phyloP scores from a whole-genome alignment of 805 yeast species.

The Sugiyamaella qingdaonensis region DNA sequence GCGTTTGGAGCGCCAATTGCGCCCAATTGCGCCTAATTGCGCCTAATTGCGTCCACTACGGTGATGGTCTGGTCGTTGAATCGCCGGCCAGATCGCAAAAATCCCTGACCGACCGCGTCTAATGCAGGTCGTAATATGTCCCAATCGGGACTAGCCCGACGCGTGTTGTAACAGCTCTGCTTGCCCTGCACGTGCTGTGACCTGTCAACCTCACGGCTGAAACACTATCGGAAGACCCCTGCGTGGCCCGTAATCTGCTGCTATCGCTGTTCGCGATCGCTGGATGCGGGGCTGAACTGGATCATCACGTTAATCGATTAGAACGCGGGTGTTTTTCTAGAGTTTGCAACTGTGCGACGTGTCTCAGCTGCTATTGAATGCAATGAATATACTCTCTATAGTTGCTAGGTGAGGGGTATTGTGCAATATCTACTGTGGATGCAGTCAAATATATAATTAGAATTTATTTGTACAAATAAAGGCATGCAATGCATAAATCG shows the following conservation, averaged over 20 bases:
- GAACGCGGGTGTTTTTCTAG: too few relatives aligned
- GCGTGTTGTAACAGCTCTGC: background rate
- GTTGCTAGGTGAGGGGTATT: too few relatives aligned
- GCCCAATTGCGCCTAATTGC: too few relatives aligned
- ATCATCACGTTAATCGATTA: background rate
- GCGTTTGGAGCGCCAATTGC: too few relatives aligned
- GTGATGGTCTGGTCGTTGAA: background rate
- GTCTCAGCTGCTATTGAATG: too few relatives aligned
- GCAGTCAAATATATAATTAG: too few relatives aligned
- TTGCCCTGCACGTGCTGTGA: background rate
- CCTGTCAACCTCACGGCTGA: background rate
- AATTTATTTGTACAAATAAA: too few relatives aligned
- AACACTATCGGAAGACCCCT: background rate
- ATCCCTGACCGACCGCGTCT: background rate
- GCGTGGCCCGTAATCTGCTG: background rate
- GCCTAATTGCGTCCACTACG: too few relatives aligned
- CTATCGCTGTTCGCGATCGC: background rate
- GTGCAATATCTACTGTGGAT: too few relatives aligned
- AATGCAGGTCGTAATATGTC: background rate
- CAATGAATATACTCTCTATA: too few relatives aligned
- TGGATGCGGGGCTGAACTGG: background rate
- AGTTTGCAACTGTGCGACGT: too few relatives aligned
- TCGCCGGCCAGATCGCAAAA: background rate
- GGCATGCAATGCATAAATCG: too few relatives aligned
- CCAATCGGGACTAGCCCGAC: conserved; percentile 1